Conservation (phyloP, 306 rosid species). For the Inga oerstediana region DNA sequence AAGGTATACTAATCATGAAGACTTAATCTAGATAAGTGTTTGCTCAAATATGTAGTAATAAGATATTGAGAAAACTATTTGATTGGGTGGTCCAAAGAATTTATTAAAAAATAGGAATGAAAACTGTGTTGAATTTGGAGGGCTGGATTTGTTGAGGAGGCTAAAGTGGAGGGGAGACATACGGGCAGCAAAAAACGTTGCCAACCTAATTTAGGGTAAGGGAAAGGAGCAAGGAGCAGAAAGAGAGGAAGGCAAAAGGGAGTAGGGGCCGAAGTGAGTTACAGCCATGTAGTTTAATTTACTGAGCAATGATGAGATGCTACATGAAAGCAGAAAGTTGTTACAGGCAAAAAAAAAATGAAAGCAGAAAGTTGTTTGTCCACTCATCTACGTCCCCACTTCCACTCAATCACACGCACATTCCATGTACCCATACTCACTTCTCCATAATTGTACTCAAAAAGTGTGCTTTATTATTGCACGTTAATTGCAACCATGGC, state of each 20-base stretch:
- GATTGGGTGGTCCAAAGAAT: too few relatives aligned
- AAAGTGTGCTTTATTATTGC: background rate
- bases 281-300: background rate
- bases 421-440: background rate
- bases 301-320: background rate
- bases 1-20: too few relatives aligned
- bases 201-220: background rate
- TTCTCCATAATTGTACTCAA: background rate
- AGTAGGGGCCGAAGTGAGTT: background rate
- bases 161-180: background rate
- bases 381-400: conserved; percentile 1
- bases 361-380: conserved; percentile 23
- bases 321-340: conserved; percentile 17
- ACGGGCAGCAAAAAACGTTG: background rate
- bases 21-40: too few relatives aligned
- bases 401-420: background rate
- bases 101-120: too few relatives aligned
- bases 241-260: background rate
- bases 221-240: background rate
- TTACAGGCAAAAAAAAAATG: background rate
- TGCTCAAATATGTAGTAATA: too few relatives aligned
- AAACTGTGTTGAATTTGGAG: too few relatives aligned
- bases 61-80: too few relatives aligned
- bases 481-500: background rate
- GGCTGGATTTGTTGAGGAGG: background rate